Evolutionary conservation across 441 rosid genomes (phyloP).

Genomic region (Pelargonium myrrhifolium): DNA sequence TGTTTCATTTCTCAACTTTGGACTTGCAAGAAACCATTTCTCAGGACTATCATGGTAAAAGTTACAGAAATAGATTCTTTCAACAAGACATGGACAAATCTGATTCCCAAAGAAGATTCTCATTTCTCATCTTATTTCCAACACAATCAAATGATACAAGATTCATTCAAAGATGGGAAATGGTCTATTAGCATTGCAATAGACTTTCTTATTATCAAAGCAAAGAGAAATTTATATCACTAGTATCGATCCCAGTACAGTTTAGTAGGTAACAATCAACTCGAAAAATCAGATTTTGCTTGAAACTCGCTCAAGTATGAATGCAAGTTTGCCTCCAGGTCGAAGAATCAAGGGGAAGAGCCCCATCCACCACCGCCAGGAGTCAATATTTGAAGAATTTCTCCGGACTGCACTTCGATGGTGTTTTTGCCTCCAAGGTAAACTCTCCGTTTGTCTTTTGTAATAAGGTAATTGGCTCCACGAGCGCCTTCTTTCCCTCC

Average conservation of each 20-base stretch:
- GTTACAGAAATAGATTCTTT: no score
- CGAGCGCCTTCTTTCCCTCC: constrained; percentile 77
- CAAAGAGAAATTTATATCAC: neutral
- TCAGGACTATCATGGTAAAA: no score
- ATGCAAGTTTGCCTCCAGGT: neutral
- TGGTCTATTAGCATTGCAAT: neutral
- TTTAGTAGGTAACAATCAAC: no score
- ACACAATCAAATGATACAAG: neutral
- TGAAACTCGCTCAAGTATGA: no score
- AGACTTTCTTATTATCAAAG: no score
- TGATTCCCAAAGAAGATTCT: no score
- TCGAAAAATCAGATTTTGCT: no score
- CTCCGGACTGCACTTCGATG: constrained; percentile 61
- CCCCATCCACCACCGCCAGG: constrained; percentile 96
- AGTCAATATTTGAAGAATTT: constrained; percentile 71
- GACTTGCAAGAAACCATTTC: no score
- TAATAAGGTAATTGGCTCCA: constrained; percentile 64
- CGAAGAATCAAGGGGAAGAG: constrained; percentile 23
- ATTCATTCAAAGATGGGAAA: neutral
- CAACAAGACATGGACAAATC: no score
- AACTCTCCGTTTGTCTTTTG: constrained; percentile 47
- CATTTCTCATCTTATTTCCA: no score
- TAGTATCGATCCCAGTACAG: no score
- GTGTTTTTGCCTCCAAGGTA: constrained; percentile 90
- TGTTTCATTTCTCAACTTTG: no score